Percentiles rank a stretch among this genome's conserved stretches.
These are phyloP conservation scores for Rutstroemia sp. DNA, from an alignment of 2,329 filamentous ascomycete species.

Conservation along the genomic window DNA sequence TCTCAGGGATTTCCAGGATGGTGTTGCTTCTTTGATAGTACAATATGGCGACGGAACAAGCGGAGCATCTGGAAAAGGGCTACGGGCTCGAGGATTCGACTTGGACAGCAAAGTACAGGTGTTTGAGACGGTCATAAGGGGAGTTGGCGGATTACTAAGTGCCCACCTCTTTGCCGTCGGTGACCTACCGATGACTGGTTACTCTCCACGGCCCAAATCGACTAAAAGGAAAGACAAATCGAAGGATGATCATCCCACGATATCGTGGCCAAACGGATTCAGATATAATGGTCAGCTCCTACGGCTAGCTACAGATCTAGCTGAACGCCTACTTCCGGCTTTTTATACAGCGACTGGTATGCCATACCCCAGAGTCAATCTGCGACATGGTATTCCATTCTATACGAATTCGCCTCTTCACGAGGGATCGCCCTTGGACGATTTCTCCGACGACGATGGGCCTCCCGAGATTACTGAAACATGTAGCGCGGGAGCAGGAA, in stretches of 20 bases:
- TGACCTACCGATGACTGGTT: conserved; percentile 78
- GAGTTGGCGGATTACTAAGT: conserved; percentile 82
- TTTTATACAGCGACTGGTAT: conserved; percentile 89
- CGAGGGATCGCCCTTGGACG: conserved; percentile 40
- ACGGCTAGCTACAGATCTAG: conserved; percentile 81
- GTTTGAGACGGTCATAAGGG: conserved; percentile 95
- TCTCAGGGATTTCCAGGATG: conserved; percentile 69
- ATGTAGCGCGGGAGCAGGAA: conserved; percentile 94
- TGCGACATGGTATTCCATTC: conserved; percentile 85
- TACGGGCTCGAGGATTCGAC: conserved; percentile 76
- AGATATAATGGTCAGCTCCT: conserved; percentile 85
- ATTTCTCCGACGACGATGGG: conserved; percentile 28
- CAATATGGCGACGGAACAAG: conserved; percentile 80
- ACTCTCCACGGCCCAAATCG: conserved; percentile 42
- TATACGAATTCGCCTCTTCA: conserved; percentile 82
- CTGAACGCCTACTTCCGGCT: conserved; percentile 75
- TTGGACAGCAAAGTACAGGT: conserved; percentile 97
- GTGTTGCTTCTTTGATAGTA: conserved; percentile 65
- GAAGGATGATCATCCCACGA: conserved; percentile 40
- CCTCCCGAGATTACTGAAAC: conserved; percentile 78
- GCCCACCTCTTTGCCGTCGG: conserved; percentile 90
- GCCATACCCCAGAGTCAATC: conserved; percentile 89
- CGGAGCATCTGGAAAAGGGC: conserved; percentile 61
- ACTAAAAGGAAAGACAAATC: conserved; percentile 4
- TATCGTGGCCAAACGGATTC: conserved; percentile 69